These are phyloP conservation scores for Yamadazyma buinensis DNA, from an alignment of 1,139 yeast genomes.

Conservation along the genomic window DNA sequence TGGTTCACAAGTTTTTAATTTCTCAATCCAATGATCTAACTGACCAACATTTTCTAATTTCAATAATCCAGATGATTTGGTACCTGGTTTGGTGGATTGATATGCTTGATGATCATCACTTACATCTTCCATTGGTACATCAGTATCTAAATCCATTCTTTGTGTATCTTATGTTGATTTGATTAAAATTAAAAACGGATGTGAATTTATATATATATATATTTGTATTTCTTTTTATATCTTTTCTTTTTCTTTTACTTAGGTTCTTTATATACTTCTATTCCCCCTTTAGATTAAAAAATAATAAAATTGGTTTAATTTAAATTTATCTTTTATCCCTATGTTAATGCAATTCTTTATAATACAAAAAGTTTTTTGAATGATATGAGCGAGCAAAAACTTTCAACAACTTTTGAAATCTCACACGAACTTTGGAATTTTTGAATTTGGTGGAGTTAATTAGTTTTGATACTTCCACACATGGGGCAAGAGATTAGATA, in stretches of 20 bases:
- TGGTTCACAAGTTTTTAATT: slow-evolving; percentile 75
- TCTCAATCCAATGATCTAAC: slow-evolving; percentile 86
- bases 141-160: slow-evolving; percentile 61
- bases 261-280: not conserved
- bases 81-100: slow-evolving; percentile 4
- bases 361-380: too few relatives aligned
- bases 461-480: too few relatives aligned
- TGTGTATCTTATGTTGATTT: not conserved
- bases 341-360: too few relatives aligned
- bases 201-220: not conserved
- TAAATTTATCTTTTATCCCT: too few relatives aligned
- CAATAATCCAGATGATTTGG: slow-evolving; percentile 21
- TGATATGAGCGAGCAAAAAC: too few relatives aligned
- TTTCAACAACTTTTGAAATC: too few relatives aligned
- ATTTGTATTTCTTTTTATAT: too few relatives aligned
- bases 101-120: slow-evolving; percentile 42
- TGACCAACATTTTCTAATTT: slow-evolving; percentile 48
- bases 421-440: too few relatives aligned
- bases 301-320: too few relatives aligned
- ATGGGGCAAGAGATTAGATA: too few relatives aligned
- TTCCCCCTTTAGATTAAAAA: too few relatives aligned
- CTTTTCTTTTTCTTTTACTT: not conserved
- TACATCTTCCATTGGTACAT: slow-evolving; percentile 71
- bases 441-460: too few relatives aligned
- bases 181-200: not conserved